phyloP scores from a whole-genome alignment of 78 protist genomes.

The Tieghemostelium lacteum region DNA sequence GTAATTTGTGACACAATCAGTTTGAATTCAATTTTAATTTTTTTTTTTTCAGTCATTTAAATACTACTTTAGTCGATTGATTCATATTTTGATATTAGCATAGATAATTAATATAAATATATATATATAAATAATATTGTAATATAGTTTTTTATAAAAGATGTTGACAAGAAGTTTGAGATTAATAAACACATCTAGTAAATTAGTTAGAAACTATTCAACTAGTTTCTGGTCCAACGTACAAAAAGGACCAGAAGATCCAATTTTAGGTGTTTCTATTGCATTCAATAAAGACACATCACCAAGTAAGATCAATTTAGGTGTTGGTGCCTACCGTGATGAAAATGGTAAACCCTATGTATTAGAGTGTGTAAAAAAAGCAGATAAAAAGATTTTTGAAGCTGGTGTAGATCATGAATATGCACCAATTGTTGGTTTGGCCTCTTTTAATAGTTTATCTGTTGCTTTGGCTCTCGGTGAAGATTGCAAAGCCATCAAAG shows the following conservation, averaged over 20 bases:
- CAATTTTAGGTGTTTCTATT: slow-evolving; percentile 86
- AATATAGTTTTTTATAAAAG: not conserved
- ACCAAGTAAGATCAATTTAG: slow-evolving; percentile 86
- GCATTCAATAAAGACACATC: slow-evolving; percentile 83
- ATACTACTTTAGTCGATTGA: not conserved
- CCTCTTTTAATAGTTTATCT: slow-evolving; percentile 67
- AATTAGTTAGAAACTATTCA: not conserved
- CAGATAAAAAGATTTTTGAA: slow-evolving; percentile 76
- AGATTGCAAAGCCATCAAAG: slow-evolving; percentile 44
- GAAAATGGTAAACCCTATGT: slow-evolving; percentile 85
- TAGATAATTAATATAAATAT: too few relatives aligned
- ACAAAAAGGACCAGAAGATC: slow-evolving; percentile 86
- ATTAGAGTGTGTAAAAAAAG: slow-evolving; percentile 84
- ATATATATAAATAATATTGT: too few relatives aligned
- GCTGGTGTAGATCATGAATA: slow-evolving; percentile 88
- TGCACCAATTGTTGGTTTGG: slow-evolving; percentile 89
- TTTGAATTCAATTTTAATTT: too few relatives aligned
- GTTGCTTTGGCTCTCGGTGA: slow-evolving; percentile 66
- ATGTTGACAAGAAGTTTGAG: not conserved
- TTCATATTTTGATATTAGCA: too few relatives aligned
- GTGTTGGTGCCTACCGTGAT: slow-evolving; percentile 92
- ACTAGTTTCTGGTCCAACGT: slow-evolving; percentile 67
- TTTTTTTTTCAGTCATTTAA: not conserved
- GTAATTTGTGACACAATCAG: too few relatives aligned
- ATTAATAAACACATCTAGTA: too few relatives aligned